A percentile compares a stretch with the other conserved stretches of the same genome.
Conservation (phyloP, 108 stramenopile species). For the Hondaea fermentalgiana region DNA sequence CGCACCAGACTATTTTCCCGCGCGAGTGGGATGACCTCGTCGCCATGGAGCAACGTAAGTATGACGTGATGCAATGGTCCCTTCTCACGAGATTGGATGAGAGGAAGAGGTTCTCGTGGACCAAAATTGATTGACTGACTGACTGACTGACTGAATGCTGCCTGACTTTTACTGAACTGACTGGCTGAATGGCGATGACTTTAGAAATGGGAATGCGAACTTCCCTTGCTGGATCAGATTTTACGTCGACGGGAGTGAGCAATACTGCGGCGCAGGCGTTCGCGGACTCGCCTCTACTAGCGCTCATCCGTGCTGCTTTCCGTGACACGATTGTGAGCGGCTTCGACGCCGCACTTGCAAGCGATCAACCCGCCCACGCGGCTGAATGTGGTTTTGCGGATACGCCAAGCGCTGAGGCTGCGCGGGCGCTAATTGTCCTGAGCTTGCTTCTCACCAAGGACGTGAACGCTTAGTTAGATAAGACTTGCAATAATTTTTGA, state of each 20-base stretch:
- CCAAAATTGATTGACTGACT: no score
- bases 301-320: not conserved
- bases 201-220: slow-evolving; percentile 12
- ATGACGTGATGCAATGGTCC: no score
- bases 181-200: not conserved
- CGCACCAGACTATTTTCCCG: not conserved
- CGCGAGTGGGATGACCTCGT: not conserved
- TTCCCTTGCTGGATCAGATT: not conserved
- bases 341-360: not conserved
- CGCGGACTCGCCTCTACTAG: not conserved
- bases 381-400: not conserved
- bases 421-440: not conserved
- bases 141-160: not conserved
- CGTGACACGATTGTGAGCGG: not conserved
- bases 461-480: not conserved
- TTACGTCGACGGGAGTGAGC: not conserved
- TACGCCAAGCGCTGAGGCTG: not conserved
- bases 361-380: not conserved
- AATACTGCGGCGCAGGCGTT: not conserved
- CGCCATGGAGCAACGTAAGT: not conserved
- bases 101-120: no score
- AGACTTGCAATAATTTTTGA: no score
- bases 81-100: no score
- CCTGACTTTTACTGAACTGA: not conserved
- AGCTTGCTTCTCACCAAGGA: not conserved